Percentiles rank a stretch among this genome's conserved stretches.
These are phyloP conservation scores for Cladophialophora carrionii DNA, from an alignment of 2,329 filamentous ascomycete species.

Conservation along the genomic window DNA sequence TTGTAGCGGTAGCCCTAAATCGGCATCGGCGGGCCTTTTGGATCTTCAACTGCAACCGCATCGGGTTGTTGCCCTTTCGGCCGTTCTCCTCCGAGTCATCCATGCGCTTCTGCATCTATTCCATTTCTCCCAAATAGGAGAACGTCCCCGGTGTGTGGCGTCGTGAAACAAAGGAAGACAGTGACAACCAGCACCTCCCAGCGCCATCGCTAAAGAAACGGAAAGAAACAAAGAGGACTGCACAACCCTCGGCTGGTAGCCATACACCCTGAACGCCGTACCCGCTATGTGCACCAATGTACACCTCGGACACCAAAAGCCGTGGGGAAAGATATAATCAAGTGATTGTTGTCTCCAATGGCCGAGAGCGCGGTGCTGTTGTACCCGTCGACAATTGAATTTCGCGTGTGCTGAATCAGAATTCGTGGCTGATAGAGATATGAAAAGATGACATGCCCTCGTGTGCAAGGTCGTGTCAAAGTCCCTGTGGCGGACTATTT, in stretches of 20 bases:
- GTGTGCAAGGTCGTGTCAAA: background rate
- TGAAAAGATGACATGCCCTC: background rate
- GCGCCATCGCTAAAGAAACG: slow-evolving; percentile 19
- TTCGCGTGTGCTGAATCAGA: slow-evolving; percentile 1
- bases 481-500: background rate
- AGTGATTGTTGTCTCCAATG: background rate
- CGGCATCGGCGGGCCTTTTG: background rate
- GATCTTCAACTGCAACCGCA: background rate
- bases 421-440: background rate
- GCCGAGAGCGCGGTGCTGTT: slow-evolving; percentile 12
- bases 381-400: slow-evolving; percentile 4
- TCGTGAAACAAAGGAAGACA: slow-evolving; percentile 4
- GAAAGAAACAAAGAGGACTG: background rate
- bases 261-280: background rate
- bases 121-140: background rate
- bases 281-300: background rate
- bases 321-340: background rate
- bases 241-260: background rate
- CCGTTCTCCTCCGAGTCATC: background rate
- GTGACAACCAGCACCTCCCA: slow-evolving; percentile 14
- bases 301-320: background rate
- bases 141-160: background rate
- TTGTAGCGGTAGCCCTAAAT: background rate
- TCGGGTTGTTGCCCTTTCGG: background rate
- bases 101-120: background rate